Evolutionary conservation across 2,329 filamentous ascomycete genomes (phyloP).

Genomic region (Anthostomella pinea): DNA sequence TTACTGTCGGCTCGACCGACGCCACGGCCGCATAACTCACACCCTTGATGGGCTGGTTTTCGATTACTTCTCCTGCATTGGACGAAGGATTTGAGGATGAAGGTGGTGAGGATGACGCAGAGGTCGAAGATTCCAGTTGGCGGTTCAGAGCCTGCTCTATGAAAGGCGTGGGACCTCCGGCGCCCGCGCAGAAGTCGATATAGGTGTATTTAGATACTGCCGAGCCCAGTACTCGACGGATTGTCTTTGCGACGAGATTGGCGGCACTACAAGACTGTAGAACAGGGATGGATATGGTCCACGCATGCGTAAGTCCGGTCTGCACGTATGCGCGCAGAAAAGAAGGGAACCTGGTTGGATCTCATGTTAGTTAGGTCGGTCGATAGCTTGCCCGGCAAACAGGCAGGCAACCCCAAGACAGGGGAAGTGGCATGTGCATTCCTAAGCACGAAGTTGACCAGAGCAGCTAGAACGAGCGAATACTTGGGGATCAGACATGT

Average conservation of each 20-base stretch:
- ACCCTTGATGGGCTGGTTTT: constrained; percentile 5
- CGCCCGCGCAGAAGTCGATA: constrained; percentile 75
- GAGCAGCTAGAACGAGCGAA: too few relatives aligned
- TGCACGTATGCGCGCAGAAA: constrained; percentile 65
- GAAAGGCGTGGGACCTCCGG: constrained; percentile 65
- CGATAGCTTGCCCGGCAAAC: too few relatives aligned
- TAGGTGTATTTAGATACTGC: constrained; percentile 55
- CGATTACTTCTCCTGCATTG: too few relatives aligned
- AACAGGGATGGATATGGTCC: constrained; percentile 58
- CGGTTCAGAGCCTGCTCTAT: constrained; percentile 60
- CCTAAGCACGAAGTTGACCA: too few relatives aligned
- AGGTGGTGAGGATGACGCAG: constrained; percentile 3
- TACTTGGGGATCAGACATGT: neutral
- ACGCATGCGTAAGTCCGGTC: constrained; percentile 60
- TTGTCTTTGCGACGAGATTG: constrained; percentile 55
- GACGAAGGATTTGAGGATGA: constrained; percentile 1
- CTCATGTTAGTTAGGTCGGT: too few relatives aligned
- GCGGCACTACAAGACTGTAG: constrained; percentile 58
- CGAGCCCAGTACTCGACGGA: constrained; percentile 49
- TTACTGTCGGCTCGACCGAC: neutral
- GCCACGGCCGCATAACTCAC: constrained; percentile 27
- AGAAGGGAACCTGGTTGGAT: constrained; percentile 66
- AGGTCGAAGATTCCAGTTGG: constrained; percentile 29
- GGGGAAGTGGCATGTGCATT: too few relatives aligned
- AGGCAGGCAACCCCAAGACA: too few relatives aligned